A percentile compares a stretch with the other conserved stretches of the same genome.
These are phyloP conservation scores for Ceratocystis colombiana DNA, from an alignment of 2,329 filamentous ascomycete genomes.

Conservation along the genomic window DNA sequence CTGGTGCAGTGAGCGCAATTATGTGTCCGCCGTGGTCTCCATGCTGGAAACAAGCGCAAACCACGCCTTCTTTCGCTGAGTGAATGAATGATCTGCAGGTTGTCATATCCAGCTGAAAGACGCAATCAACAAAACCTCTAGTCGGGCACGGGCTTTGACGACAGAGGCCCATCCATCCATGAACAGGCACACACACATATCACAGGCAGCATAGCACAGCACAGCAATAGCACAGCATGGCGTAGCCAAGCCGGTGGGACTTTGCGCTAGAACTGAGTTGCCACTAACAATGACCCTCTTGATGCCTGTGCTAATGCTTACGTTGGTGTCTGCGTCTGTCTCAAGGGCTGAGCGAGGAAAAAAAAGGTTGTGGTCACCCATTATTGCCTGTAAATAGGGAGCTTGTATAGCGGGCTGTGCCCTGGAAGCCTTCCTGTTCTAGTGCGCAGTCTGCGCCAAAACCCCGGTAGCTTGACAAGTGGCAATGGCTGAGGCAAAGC, in stretches of 20 bases:
- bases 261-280: neutral
- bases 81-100: conserved; percentile 9
- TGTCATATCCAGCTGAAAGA: conserved; percentile 8
- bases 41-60: neutral
- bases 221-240: neutral
- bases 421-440: neutral
- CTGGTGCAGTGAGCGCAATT: no score
- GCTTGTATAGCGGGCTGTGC: neutral
- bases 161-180: neutral
- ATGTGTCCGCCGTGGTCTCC: no score
- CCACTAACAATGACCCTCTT: conserved; percentile 9
- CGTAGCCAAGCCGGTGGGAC: neutral
- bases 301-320: neutral
- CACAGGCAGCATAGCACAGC: neutral
- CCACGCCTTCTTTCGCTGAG: neutral
- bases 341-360: neutral
- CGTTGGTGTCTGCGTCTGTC: conserved; percentile 2
- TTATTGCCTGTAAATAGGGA: no score
- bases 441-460: neutral
- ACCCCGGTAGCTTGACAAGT: neutral
- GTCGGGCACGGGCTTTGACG: neutral
- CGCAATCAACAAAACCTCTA: neutral
- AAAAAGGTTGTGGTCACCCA: no score
- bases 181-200: neutral
- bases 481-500: neutral